These are phyloP conservation scores for Tulasnella sp. DNA, from an alignment of 768 basidiomycete genomes.

Conservation along the genomic window DNA sequence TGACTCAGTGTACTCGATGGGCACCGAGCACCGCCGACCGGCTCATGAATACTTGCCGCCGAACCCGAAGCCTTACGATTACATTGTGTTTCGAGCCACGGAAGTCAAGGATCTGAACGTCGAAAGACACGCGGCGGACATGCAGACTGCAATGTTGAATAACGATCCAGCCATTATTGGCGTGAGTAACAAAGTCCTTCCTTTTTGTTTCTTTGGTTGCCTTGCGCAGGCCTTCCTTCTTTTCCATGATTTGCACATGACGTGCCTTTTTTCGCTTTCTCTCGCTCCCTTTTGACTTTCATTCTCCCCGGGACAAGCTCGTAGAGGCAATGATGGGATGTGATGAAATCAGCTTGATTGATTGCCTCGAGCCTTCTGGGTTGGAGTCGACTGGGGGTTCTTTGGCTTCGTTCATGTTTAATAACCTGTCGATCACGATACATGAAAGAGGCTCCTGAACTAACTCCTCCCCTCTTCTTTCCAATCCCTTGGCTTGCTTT, in stretches of 20 bases:
- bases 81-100: conserved; percentile 88
- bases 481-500: background rate
- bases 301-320: background rate
- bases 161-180: conserved; percentile 86
- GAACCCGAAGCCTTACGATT: conserved; percentile 79
- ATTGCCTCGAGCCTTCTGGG: background rate
- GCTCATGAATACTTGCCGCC: conserved; percentile 74
- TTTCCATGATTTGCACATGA: background rate
- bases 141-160: conserved; percentile 44
- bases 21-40: conserved; percentile 75
- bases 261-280: background rate
- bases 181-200: conserved; percentile 50
- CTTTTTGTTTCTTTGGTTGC: background rate
- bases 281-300: background rate
- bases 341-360: background rate
- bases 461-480: background rate
- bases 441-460: background rate
- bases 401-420: background rate
- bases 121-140: conserved; percentile 46
- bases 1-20: conserved; percentile 75
- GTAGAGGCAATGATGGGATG: background rate
- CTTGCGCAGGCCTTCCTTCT: background rate
- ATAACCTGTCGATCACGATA: background rate
- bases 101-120: conserved; percentile 90
- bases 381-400: background rate